Evolutionary conservation across 306 rosid species (phyloP).

Genomic region (Cajanus cajan): DNA sequence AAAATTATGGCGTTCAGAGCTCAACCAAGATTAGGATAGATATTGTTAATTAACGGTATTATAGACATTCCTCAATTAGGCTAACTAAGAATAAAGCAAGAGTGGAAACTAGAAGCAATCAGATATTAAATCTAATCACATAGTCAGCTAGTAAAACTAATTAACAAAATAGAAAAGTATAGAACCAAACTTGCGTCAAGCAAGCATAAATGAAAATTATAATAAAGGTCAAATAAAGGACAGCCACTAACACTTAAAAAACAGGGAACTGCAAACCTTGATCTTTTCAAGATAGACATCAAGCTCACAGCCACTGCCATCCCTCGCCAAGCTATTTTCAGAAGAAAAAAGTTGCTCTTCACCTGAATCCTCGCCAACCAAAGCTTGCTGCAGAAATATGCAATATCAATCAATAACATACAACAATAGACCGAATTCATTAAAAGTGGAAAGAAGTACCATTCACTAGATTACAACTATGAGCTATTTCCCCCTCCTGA

Average conservation of each 20-base stretch:
- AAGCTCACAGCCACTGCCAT: slow-evolving; percentile 57
- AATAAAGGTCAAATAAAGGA: background rate
- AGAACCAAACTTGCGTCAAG: slow-evolving; percentile 20
- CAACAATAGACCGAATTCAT: slow-evolving; percentile 16
- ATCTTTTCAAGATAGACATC: slow-evolving; percentile 69
- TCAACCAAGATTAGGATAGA: background rate
- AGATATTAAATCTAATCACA: background rate
- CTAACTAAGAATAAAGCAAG: slow-evolving; percentile 4
- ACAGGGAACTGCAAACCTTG: slow-evolving; percentile 53
- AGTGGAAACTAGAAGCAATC: background rate
- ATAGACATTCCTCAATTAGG: background rate
- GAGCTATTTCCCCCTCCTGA: slow-evolving; percentile 12
- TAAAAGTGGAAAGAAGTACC: slow-evolving; percentile 17
- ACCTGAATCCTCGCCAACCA: slow-evolving; percentile 83
- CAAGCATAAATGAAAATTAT: background rate
- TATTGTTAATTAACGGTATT: background rate
- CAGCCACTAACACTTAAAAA: background rate
- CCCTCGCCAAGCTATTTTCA: slow-evolving; percentile 49
- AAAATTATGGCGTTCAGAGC: background rate
- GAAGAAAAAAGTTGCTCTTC: slow-evolving; percentile 94
- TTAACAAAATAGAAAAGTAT: background rate
- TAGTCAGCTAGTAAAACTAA: background rate
- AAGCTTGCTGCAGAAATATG: slow-evolving; percentile 70
- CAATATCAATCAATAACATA: slow-evolving; percentile 18
- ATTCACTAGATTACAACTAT: slow-evolving; percentile 28